Evolutionary conservation across 1,139 yeast species (phyloP), one percentile per base, ranked within the genome.

Genomic region (Suhomyces bokatorum): DNA sequence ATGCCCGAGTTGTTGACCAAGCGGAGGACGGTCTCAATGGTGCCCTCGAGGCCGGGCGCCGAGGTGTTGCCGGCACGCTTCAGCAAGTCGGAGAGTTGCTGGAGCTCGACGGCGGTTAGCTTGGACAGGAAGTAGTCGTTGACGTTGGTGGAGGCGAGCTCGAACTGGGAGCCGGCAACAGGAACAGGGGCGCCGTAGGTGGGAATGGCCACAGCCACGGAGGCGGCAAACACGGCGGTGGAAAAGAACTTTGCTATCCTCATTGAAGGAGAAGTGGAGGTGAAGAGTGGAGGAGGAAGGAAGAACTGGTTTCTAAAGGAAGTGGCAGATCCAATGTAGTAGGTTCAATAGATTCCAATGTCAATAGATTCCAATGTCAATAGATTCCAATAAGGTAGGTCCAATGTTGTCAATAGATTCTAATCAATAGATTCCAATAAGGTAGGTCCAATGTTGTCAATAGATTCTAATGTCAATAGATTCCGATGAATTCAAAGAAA

Each of bases 1-100:
- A 74, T 50, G 12, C 75, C 77, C 1, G 77, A 63, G 29, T 50
- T 52, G 52, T 73, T 73, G 31, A 73, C 58, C n/a, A 59, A 41
- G 14, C 51, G 42, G 22, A 72, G 50, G 16, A 69, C 48, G 10
- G 57, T 41, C 26, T 41, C 26, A 40, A 50, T 47, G 31, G 37
- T 26, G 3, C 29, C 33, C 34, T 45, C 43, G 13, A 36, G 22
- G 9, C 39, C 45, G 17, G 30, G 15, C 14, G 27, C 30, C n/a
- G 26, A 22, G 27, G 36, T 9, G 38, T 42, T 42, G 31, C 37
- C 10, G 11, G 39, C 42, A 32, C 45, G 33, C 16, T 43, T 46
- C 33, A 30, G 22, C 14, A 46, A 26, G 7, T 32, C 30, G 16
- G 12, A 26, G 22, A 43, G 26, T 2, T 37, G 38, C 5, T 7